Conservation (phyloP, 176 grass and related monocot species). For the Guadua angustifolia region DNA sequence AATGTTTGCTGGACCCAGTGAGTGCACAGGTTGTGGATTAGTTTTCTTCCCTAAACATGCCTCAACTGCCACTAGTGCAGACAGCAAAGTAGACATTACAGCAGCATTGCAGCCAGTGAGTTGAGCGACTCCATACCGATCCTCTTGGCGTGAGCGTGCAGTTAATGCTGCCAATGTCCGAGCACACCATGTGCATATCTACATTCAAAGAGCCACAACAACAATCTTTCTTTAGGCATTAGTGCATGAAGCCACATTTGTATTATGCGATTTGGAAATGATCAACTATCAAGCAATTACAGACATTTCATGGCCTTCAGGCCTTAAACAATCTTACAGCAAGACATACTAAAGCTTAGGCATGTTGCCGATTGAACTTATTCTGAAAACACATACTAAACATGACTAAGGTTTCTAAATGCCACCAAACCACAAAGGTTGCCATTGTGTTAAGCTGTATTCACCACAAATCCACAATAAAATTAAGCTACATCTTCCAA, state of each 20-base stretch:
- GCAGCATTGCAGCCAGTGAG: constrained; percentile 80
- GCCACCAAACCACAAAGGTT: background rate
- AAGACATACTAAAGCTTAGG: constrained; percentile 7
- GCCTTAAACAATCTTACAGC: constrained; percentile 17
- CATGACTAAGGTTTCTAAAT: background rate
- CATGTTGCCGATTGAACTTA: background rate
- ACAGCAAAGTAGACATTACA: constrained; percentile 75
- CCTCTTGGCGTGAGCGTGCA: constrained; percentile 69
- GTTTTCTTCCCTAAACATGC: constrained; percentile 93
- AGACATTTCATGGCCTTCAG: constrained; percentile 18
- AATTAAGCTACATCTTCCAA: constrained; percentile 19
- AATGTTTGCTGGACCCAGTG: constrained; percentile 63
- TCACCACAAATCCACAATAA: constrained; percentile 4
- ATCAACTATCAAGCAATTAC: background rate
- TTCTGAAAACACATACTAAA: background rate
- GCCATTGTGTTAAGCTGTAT: background rate
- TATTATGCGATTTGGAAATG: background rate
- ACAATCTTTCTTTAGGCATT: constrained; percentile 1
- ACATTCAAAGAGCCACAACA: constrained; percentile 19
- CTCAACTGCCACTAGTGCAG: constrained; percentile 79
- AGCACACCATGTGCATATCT: constrained; percentile 85
- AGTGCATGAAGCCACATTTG: background rate
- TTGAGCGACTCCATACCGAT: constrained; percentile 88
- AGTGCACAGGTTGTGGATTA: constrained; percentile 47
- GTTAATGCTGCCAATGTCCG: constrained; percentile 75